Base-by-base conservation (phyloP, 2,329 filamentous ascomycete genomes). In the Penicillium frequentans region DNA sequence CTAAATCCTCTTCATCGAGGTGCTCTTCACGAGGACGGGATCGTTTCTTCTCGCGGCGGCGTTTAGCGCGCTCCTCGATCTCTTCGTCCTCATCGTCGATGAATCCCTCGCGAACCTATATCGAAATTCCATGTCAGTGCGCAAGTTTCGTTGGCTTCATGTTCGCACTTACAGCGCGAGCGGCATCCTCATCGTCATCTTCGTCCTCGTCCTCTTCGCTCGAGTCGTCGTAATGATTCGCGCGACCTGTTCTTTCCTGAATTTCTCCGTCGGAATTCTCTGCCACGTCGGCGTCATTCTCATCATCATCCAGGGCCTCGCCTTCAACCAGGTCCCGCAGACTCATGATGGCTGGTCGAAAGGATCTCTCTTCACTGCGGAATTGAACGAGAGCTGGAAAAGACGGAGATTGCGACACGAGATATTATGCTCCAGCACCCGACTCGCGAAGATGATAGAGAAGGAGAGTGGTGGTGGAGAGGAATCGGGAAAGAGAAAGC, bases 1-100 rank as follows among this genome's bases (percentile, higher is more conserved):
- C 95, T 56, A 99, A 77, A 81, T 99, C 95, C 73, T 99, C 95
- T 65, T 97, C 93, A 66, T 98, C 95, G 9, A 99, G 85, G 58
- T 81, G 81, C 58, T 91, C 92, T 70, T 96, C 91, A 61, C 91
- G 87, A 69, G 84, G 77, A 68, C 91, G 87, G 65, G 91, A 88
- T 79, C 95, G 96, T 75, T 86, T 86, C 70, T 87, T 86, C 73
- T 89, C 89, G 63, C 84, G 80, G 37, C 85, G 83, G 65, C 81
- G 74, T 56, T 77, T 75, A 60, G 86, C 84, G 65, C 83, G 84
- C 52, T 83, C 88, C 52, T 89, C 89, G 58, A 90, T 89, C 54
- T 91, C 89, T 65, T 91, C 89, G 60, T 93, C 92, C 69, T 96
- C 93, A 69, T 96, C 91, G 62, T 96, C 91, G 64, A 99, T 97